Evolutionary conservation across 441 rosid genomes (phyloP).

Genomic region (Syzygium malaccense): DNA sequence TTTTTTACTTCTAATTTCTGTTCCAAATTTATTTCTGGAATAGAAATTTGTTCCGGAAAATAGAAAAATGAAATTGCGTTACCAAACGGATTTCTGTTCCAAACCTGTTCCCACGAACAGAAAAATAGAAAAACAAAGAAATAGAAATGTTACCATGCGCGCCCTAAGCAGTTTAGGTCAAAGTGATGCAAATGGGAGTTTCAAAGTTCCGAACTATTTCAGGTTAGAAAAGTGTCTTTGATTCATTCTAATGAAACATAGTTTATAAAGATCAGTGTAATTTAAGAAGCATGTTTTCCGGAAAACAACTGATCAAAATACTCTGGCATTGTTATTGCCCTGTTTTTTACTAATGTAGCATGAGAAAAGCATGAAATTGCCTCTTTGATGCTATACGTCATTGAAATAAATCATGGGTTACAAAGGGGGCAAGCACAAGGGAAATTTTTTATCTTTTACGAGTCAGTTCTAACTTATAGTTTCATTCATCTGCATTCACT

Average conservation of each 20-base stretch:
- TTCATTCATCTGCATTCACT: not conserved
- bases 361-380: not conserved
- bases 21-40: no score
- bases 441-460: not conserved
- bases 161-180: not conserved
- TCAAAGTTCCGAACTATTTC: not conserved
- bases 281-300: not conserved
- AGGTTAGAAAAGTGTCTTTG: not conserved
- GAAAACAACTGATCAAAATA: not conserved
- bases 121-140: no score
- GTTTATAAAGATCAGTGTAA: not conserved
- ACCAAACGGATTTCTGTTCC: no score
- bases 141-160: no score
- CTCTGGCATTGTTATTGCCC: not conserved
- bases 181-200: not conserved
- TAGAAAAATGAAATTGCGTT: no score
- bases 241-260: not conserved
- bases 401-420: not conserved
- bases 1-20: no score
- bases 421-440: not conserved
- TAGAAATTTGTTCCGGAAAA: no score
- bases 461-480: not conserved
- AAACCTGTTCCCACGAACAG: no score
- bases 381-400: not conserved
- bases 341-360: not conserved